Conservation (phyloP, 306 rosid species). For the Prunus davidiana region DNA sequence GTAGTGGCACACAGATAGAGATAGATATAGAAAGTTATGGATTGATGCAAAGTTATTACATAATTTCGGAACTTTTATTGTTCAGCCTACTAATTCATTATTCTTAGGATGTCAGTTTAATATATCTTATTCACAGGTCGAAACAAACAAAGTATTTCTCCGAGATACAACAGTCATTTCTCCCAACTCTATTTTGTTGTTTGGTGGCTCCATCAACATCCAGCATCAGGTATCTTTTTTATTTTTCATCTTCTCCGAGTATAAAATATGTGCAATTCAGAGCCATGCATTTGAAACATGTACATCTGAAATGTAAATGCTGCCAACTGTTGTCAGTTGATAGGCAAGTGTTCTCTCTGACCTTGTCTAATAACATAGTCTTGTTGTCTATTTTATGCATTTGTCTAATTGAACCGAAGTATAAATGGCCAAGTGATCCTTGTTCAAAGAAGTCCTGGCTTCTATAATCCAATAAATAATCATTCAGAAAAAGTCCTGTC, state of each 20-base stretch:
- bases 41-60: background rate
- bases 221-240: constrained; percentile 74
- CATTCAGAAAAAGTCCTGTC: no score
- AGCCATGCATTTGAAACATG: background rate
- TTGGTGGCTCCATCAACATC: constrained; percentile 83
- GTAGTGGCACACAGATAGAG: background rate
- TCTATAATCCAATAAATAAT: no score
- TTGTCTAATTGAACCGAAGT: no score
- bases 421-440: no score
- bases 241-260: background rate
- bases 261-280: background rate
- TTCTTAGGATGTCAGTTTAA: constrained; percentile 12
- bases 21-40: background rate
- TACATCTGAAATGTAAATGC: background rate
- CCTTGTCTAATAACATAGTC: background rate
- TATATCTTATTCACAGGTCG: constrained; percentile 55
- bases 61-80: background rate
- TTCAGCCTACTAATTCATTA: constrained; percentile 5
- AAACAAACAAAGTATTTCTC: constrained; percentile 77
- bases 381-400: background rate
- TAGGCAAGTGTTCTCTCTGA: background rate
- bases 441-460: no score
- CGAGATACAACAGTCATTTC: constrained; percentile 82
- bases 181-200: constrained; percentile 88
- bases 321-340: background rate